These are phyloP conservation scores for Chalciporus sp. DNA, from an alignment of 1,284 basidiomycete genomes.

Conservation along the genomic window DNA sequence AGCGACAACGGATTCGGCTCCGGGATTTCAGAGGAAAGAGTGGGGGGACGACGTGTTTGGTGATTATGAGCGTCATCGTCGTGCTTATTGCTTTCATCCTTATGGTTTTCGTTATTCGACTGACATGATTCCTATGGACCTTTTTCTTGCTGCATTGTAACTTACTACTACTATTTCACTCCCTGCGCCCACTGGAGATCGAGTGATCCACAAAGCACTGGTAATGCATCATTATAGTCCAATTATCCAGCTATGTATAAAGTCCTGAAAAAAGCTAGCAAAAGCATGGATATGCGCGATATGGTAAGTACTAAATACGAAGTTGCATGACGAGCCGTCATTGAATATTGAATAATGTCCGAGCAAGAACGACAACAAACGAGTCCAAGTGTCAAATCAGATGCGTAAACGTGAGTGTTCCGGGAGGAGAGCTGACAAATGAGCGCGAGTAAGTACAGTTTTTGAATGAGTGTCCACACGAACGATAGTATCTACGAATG, in stretches of 20 bases:
- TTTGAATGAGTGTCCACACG: constrained; percentile 6
- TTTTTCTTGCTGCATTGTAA: not conserved
- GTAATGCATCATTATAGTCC: constrained; percentile 15
- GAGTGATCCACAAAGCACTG: not conserved
- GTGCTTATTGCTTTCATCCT: constrained; percentile 67
- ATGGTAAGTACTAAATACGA: constrained; percentile 6
- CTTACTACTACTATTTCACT: not conserved
- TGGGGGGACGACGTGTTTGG: constrained; percentile 71
- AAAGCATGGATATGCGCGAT: constrained; percentile 3
- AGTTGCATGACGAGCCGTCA: constrained; percentile 5
- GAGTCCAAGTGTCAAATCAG: constrained; percentile 10
- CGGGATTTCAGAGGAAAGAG: constrained; percentile 69
- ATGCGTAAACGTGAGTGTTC: constrained; percentile 6
- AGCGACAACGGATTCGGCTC: constrained; percentile 62
- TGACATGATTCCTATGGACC: constrained; percentile 42
- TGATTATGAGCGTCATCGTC: constrained; percentile 58
- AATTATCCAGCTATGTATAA: constrained; percentile 4
- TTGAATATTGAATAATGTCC: constrained; percentile 6
- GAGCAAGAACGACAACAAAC: not conserved
- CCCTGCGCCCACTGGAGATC: too few species aligned
- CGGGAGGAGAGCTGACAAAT: not conserved
- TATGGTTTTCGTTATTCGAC: constrained; percentile 73
- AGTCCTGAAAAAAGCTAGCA: constrained; percentile 13
- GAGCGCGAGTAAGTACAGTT: not conserved
- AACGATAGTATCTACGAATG: constrained; percentile 52